A percentile compares a stretch with the other conserved stretches of the same genome.
Conservation (phyloP, 768 basidiomycete genomes). For the Trametes cinnabarina region DNA sequence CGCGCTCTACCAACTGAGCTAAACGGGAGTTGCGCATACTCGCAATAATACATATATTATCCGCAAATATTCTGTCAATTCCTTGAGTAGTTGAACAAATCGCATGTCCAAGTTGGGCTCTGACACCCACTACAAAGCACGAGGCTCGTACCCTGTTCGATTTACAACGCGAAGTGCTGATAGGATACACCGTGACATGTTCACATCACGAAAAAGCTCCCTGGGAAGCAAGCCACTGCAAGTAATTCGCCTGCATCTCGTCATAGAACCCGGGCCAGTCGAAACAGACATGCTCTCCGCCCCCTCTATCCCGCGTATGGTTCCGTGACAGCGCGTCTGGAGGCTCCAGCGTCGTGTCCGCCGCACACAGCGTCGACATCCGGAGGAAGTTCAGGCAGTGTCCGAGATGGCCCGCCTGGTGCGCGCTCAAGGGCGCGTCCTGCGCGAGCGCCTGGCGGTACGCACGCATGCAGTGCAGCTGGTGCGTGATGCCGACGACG, state of each 20-base stretch:
- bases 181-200: no score
- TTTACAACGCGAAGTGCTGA: no score
- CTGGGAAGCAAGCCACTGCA: constrained; percentile 1
- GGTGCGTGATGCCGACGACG: constrained; percentile 26
- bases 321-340: constrained; percentile 10
- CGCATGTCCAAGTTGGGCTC: no score
- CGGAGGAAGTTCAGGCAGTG: constrained; percentile 38
- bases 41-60: no score
- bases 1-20: constrained; percentile 56
- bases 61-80: no score
- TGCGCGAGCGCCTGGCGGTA: constrained; percentile 15
- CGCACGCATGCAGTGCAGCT: constrained; percentile 27
- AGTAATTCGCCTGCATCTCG: constrained; percentile 12
- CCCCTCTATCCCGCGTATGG: not conserved
- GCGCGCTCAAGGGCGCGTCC: constrained; percentile 2
- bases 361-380: constrained; percentile 33
- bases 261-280: constrained; percentile 21
- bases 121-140: no score
- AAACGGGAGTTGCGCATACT: no score
- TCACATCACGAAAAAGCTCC: no score
- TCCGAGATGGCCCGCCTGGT: constrained; percentile 15
- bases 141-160: no score
- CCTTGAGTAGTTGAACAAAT: no score
- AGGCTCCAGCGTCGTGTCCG: constrained; percentile 34
- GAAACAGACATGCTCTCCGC: constrained; percentile 12